Evolutionary conservation across 108 stramenopile species (phyloP), one percentile per base, ranked within the genome.

Genomic region (Skeletonema tropicum): DNA sequence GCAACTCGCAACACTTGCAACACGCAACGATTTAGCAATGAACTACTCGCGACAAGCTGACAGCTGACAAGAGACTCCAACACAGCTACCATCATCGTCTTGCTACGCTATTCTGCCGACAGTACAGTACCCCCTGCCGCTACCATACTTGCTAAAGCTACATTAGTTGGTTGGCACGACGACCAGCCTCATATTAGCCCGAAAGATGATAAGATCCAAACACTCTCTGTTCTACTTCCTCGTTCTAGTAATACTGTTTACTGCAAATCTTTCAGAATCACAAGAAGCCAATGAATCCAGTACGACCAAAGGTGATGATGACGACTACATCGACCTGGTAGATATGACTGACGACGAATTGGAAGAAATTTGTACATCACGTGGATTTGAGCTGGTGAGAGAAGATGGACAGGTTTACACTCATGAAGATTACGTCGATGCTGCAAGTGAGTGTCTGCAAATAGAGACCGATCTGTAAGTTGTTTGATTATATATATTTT

Each of bases 381-480:
- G 95, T 17, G 95, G 95, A 2, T 96, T 96, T 71, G 89, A 91
- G 66, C 59, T 94, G 5, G 81, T 84, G 3, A 66, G 70, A 21
- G 84, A 83, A 38, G 48, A 70, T 45, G 79, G 84, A 57, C 62
- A 71, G 19, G 69, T 48, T 14, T 80, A 85, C 29, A 73, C 73
- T 36, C 88, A 94, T 80, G 73, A 90, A 45, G 88, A 96, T 62
- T 92, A 90, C 60, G 82, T 96, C 10, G 88, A 94, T 64, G 95
- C 92, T 17, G 95, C 95, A 46, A 74, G 63, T 33, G 87, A 90
- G 70, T 96, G 95, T 77, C 72, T 96, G 31, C 82, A 75, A 26
- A 78, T 95, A 13, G 94, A 95, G 74, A 61, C 74, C 36, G 92
- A 96, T 79, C 82, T 94, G 93, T 86, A 67, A 73, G 87, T 85